Conservation (phyloP, 768 basidiomycete species). For the Trametes cubensis region DNA sequence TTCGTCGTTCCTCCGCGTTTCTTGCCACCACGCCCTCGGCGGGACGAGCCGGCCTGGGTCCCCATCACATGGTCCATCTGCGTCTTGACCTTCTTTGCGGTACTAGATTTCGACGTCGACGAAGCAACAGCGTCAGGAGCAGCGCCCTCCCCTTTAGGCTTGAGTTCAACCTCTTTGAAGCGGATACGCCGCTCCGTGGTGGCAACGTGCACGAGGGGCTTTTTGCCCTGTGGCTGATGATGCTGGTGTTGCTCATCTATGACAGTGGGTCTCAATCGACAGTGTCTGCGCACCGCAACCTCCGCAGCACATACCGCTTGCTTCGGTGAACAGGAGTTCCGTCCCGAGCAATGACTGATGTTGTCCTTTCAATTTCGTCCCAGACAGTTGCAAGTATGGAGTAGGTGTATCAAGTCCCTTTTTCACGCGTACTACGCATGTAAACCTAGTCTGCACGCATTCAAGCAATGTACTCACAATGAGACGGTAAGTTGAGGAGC, state of each 20-base stretch:
- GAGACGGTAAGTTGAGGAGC: constrained; percentile 67
- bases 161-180: constrained; percentile 72
- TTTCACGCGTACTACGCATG: neutral
- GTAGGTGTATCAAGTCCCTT: constrained; percentile 77
- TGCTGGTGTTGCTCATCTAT: constrained; percentile 38
- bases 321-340: constrained; percentile 75
- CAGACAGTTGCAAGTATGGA: constrained; percentile 76
- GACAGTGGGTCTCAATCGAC: constrained; percentile 17
- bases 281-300: constrained; percentile 1
- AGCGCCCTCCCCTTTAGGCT: constrained; percentile 10
- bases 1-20: constrained; percentile 18
- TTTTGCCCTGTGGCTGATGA: constrained; percentile 47
- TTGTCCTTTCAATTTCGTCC: constrained; percentile 71
- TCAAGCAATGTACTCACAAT: constrained; percentile 54
- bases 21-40: constrained; percentile 21
- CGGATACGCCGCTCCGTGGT: constrained; percentile 68
- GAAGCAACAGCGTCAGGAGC: constrained; percentile 1
- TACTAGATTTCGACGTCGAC: constrained; percentile 15
- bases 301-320: constrained; percentile 49
- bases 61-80: constrained; percentile 24
- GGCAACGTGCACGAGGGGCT: constrained; percentile 56
- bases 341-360: constrained; percentile 73
- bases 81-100: constrained; percentile 19
- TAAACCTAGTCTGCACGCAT: neutral
- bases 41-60: constrained; percentile 15